Evolutionary conservation across 2,329 filamentous ascomycete species (phyloP), one percentile per base, ranked within the genome.

Genomic region (Fusarium fracticaudum): DNA sequence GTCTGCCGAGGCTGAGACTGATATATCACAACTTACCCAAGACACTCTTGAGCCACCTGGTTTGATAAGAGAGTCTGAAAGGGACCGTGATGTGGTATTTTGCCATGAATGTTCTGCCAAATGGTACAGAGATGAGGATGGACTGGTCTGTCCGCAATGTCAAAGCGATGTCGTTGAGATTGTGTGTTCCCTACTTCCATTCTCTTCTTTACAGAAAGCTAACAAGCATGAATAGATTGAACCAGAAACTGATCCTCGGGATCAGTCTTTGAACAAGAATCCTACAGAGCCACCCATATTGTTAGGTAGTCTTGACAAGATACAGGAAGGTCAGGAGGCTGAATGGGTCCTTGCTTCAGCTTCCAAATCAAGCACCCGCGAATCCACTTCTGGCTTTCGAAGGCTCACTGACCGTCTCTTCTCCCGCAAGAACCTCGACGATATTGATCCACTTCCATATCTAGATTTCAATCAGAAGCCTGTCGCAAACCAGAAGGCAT

Each of bases 391-490:
- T 0, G 31, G 48, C 17, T 51, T 51, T 14, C 29, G 48, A 51
- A 24, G 15, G 15, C 1, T 51, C 11, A 24, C 48, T 20, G 15
- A 20, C 0, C 48, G 48, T 4, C 11, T 51, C 22, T 35, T 51
- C 11, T 24, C 48, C 7, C 29, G 47, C 29, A 51, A 18, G 11
- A 51, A 51, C 0, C 1, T 4, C 6, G 15, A 24, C 1, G 2
- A 20, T 18, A 18, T 18, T 18, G 17, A 13, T 2, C 3, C 4
- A 17, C 29, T 29, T 4, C 3, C 4, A n/a, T n/a, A 12, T 31
- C 26, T 31, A 0, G 26, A 1, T 4, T 4, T n/a, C 0, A 6
- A 48, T 3, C 14, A n/a, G 14, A n/a, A 3, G 2, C 1, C 20
- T 6, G 14, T 31, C 6, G 20, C 0, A 5, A 31, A 50, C 11